Base-by-base conservation (phyloP, 495 filamentous ascomycete genomes). In the Echria macrotheca region DNA sequence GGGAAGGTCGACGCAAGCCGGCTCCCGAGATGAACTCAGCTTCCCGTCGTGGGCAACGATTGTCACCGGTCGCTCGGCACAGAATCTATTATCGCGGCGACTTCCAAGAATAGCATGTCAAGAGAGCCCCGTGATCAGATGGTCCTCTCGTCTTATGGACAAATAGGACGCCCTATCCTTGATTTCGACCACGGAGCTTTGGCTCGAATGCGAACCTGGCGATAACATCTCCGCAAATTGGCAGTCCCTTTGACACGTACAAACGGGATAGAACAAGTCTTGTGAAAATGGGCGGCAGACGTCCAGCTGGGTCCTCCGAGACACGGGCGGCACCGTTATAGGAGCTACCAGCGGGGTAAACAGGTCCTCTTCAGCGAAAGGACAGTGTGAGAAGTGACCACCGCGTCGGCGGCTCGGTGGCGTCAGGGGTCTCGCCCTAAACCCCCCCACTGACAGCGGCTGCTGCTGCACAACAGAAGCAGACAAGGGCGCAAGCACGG, bases 81-180 rank as follows among this genome's bases (percentile, higher is more conserved):
- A n/a, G n/a, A n/a, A n/a, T n/a, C 18, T 23, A 28, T 11, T 40
- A 4, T 50, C 47, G 26, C 26, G 24, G 17, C 14, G 12, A 44
- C 40, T 45, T 53, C 50, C 50, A 31, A 47, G 42, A 53, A 53
- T 53, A 53, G 42, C 35, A 52, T 24, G 21, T 38, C 24, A 23
- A n/a, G n/a, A 18, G 18, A 29, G 6, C 12, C 26, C 38, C 47
- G 37, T 42, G 37, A 50, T 26, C 17, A 18, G 18, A 5, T 19
- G 17, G 18, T 21, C 17, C 26, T 42, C 37, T 42, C 23, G 6
- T 29, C 33, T 17, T 12, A 22, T 14, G 14, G 25, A 21, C n/a
- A n/a, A n/a, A n/a, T n/a, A n/a, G n/a, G n/a, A n/a, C n/a, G n/a
- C n/a, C 47, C 47, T 26, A 15, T 23, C 36, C 36, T 24, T 40